Evolutionary conservation across 805 yeast species (phyloP), one percentile per base, ranked within the genome.

Genomic region (Starmerella etchellsii): DNA sequence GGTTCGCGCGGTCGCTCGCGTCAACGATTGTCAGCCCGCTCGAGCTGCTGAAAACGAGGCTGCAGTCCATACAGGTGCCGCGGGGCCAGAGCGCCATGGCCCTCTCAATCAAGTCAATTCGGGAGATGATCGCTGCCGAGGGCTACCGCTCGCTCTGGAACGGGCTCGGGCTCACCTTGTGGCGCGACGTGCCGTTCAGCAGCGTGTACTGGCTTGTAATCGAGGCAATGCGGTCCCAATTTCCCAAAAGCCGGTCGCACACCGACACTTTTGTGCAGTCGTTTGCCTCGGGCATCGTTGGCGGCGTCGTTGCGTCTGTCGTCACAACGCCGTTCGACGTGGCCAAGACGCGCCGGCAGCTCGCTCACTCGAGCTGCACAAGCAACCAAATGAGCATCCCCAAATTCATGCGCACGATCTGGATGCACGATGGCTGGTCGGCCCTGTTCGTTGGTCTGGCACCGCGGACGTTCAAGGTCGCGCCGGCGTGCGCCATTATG

Each of bases 401-500:
- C 51, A 66, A 61, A 40, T 82, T 72, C 57, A 68, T 91, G 62
- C 54, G 59, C 24, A 66, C 69, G 21, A 87, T 91, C 28, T 67
- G 73, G 40, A 67, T 60, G 50, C 69, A 63, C 18, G 98, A 91
- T 60, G 98, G 98, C 0, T 35, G 73, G n/a, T 56, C 67, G 4
- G 88, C 96, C 0, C 63, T 91, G n/a, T 91, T 80, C 55, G 81
- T 82, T 28, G 98, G 98, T 0, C 62, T 85, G 29, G 66, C 73
- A 2, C 97, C 97, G 0, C 70, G 98, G 49, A 72, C 88, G 7
- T 62, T 88, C 58, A 91, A 91, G 57, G 81, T 91, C 22, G 95
- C 96, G 0, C 97, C 98, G 10, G 78, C 95, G 14, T 91, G 98
- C 69, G 98, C 98, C 1, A 88, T 91, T 29, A 91, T 91, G 98